These are phyloP conservation scores for Dipteronia dyeriana DNA, from an alignment of 345 rosid species.

Conservation along the genomic window DNA sequence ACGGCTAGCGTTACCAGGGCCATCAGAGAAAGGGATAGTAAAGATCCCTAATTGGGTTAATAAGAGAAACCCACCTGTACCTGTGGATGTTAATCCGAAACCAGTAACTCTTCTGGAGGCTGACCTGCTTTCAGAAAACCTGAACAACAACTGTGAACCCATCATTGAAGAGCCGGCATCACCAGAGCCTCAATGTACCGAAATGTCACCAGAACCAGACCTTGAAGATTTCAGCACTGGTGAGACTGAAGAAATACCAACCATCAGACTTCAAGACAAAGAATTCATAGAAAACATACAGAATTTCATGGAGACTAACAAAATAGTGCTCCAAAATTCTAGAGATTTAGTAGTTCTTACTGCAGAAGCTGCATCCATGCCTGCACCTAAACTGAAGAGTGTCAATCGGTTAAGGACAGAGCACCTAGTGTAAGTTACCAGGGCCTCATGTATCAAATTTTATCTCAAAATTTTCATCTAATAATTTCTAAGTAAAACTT, in stretches of 20 bases:
- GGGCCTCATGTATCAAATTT: no score
- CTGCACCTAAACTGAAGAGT: constrained; percentile 41
- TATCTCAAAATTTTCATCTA: no score
- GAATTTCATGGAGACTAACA: constrained; percentile 26
- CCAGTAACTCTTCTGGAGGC: constrained; percentile 15
- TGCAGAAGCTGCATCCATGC: constrained; percentile 48
- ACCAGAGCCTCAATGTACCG: constrained; percentile 29
- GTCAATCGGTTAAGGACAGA: constrained; percentile 51
- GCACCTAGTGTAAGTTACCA: constrained; percentile 78
- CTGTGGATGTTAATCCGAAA: constrained; percentile 20
- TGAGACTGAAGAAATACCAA: constrained; percentile 48
- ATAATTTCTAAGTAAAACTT: no score
- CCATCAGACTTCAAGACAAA: constrained; percentile 37
- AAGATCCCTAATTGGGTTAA: not conserved
- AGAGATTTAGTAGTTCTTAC: constrained; percentile 47
- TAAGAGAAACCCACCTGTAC: constrained; percentile 20
- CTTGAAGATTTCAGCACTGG: constrained; percentile 38
- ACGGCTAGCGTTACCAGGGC: constrained; percentile 43
- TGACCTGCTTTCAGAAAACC: not conserved
- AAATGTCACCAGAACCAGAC: constrained; percentile 39
- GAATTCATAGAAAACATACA: constrained; percentile 34
- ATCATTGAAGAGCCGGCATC: constrained; percentile 62
- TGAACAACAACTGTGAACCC: constrained; percentile 36
- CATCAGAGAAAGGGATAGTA: constrained; percentile 29
- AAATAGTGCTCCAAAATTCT: constrained; percentile 31